Percentiles rank a stretch among this genome's conserved stretches.
These are phyloP conservation scores for Chenopodium album DNA, from an alignment of 148 eudicot genomes.

Conservation along the genomic window DNA sequence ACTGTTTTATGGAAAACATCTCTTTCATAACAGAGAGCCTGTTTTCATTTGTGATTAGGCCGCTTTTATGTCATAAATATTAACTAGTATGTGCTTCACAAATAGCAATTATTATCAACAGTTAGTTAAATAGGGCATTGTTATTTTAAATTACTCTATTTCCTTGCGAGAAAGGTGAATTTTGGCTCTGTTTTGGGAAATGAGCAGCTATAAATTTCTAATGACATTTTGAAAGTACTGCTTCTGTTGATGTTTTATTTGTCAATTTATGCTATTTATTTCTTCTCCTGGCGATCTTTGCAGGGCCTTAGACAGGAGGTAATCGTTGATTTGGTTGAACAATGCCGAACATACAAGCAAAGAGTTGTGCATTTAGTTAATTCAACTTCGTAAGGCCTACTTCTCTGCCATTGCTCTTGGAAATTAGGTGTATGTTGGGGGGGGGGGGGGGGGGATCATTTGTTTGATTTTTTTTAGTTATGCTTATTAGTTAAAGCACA, in stretches of 20 bases:
- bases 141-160: background rate
- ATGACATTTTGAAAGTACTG: background rate
- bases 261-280: slow-evolving; percentile 5
- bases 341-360: slow-evolving; percentile 88
- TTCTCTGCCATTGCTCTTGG: background rate
- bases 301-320: slow-evolving; percentile 92
- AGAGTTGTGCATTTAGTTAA: slow-evolving; percentile 96
- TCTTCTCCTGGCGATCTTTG: slow-evolving; percentile 21
- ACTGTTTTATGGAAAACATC: background rate
- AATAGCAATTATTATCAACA: background rate
- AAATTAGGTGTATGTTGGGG: background rate
- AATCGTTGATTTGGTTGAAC: slow-evolving; percentile 89
- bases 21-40: background rate
- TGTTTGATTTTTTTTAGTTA: background rate
- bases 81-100: background rate
- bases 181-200: background rate
- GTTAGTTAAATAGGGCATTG: background rate
- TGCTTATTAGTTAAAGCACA: background rate
- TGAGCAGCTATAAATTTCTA: background rate
- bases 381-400: slow-evolving; percentile 90
- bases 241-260: slow-evolving; percentile 3
- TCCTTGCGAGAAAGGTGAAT: background rate
- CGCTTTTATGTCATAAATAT: background rate
- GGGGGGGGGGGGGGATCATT: background rate
- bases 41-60: background rate